Base-by-base conservation (phyloP, 176 grass and related monocot species). In the Zoysia pacifica region DNA sequence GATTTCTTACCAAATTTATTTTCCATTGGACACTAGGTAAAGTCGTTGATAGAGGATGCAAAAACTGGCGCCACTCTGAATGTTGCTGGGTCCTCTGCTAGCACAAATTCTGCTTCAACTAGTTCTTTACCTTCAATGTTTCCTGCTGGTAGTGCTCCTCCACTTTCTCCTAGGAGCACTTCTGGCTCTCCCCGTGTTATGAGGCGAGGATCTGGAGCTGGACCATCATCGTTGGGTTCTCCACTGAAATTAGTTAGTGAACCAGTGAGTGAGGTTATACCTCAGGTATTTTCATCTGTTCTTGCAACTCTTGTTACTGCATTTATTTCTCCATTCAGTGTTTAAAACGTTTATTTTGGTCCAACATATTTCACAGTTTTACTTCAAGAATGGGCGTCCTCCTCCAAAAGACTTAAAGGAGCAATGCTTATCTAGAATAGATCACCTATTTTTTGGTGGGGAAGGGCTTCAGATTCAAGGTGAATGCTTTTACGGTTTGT, bases 171-270 rank as follows among this genome's bases (percentile, higher is more conserved):
- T 43, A 92, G 93, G 77, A 99, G 97, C 60, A 91, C 84, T 11
- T 78, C 93, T 81, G 93, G 97, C 59, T 99, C 97, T 64, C 97
- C 97, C 75, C 88, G 97, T 67, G 68, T 96, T 88, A 52, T 89
- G 60, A 90, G 93, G 20, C 90, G 97, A 76, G 86, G 82, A 61
- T 49, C 88, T 77, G 77, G 80, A 72, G 84, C 82, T 87, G 97
- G 90, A 63, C 81, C 88, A 48, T 95, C 97, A 44, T 84, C 93
- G n/a, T 89, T 99, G 79, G 90, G 86, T 65, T 99, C 97, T 79
- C 93, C 93, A 86, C 83, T 99, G 78, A 99, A 99, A 91, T 65
- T 99, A 86, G 88, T 93, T 83, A 99, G 97, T 41, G 93, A 96
- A 80, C 90, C 97, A 68, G 88, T 93, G 45, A 99, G 76, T 67